Evolutionary conservation across 176 grass and related monocot species (phyloP).

Genomic region (Phyllostachys edulis): DNA sequence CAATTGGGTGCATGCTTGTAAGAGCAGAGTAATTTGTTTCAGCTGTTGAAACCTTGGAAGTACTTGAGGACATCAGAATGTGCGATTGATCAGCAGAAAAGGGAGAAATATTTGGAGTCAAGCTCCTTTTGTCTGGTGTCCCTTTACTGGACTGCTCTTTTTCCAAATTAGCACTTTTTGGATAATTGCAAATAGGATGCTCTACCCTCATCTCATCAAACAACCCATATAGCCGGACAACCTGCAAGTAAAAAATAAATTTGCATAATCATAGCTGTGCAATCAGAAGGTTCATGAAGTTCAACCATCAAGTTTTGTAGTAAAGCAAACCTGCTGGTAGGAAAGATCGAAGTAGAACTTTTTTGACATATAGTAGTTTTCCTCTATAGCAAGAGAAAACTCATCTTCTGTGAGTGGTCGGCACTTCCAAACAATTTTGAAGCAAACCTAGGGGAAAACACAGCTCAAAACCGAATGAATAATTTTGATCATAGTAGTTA

Average conservation of each 20-base stretch:
- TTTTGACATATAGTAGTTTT: constrained; percentile 49
- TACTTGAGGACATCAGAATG: neutral
- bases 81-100: neutral
- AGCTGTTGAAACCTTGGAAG: constrained; percentile 22
- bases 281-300: constrained; percentile 21
- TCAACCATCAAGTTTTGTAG: constrained; percentile 19
- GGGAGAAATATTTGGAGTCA: constrained; percentile 18
- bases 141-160: neutral
- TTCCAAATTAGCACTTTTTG: constrained; percentile 10
- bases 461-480: constrained; percentile 24
- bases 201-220: constrained; percentile 38
- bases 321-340: constrained; percentile 45
- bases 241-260: constrained; percentile 29
- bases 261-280: neutral
- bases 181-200: neutral
- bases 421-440: constrained; percentile 63
- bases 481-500: neutral
- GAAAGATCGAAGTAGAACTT: constrained; percentile 77
- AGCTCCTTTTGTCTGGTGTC: constrained; percentile 8
- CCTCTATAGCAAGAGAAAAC: constrained; percentile 54
- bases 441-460: constrained; percentile 48
- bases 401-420: constrained; percentile 53
- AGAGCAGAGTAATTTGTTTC: constrained; percentile 22
- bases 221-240: constrained; percentile 35
- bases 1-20: constrained; percentile 29